Conservation (phyloP, 2,329 filamentous ascomycete genomes). For the Cladosporium velox region DNA sequence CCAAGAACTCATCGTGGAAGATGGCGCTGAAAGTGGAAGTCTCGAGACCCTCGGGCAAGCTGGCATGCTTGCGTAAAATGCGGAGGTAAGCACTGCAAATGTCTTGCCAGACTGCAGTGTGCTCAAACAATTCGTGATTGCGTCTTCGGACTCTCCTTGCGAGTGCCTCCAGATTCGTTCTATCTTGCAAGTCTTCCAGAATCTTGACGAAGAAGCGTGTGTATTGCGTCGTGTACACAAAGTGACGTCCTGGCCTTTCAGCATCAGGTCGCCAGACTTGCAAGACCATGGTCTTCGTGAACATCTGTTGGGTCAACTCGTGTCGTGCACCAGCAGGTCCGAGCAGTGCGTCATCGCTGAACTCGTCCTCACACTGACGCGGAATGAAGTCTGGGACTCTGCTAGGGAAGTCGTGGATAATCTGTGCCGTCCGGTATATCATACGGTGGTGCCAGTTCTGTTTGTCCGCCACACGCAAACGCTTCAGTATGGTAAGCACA, state of each 20-base stretch:
- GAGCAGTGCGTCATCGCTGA: conserved; percentile 11
- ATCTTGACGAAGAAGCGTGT: conserved; percentile 78
- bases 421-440: conserved; percentile 69
- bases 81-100: conserved; percentile 60
- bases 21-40: conserved; percentile 66
- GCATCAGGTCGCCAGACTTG: conserved; percentile 95
- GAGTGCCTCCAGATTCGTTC: conserved; percentile 73
- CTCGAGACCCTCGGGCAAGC: conserved; percentile 63
- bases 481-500: conserved; percentile 62
- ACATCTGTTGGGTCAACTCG: conserved; percentile 79
- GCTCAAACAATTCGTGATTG: conserved; percentile 70
- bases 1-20: conserved; percentile 65
- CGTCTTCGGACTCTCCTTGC: conserved; percentile 79
- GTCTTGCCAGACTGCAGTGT: conserved; percentile 63
- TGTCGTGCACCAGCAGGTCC: conserved; percentile 65
- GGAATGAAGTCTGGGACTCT: conserved; percentile 28
- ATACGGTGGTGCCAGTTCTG: conserved; percentile 95
- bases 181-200: conserved; percentile 73
- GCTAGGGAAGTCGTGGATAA: conserved; percentile 58
- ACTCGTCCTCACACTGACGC: conserved; percentile 12
- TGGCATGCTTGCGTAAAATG: conserved; percentile 58
- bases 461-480: conserved; percentile 72
- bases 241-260: conserved; percentile 80
- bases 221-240: conserved; percentile 88
- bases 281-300: conserved; percentile 92